Percentiles rank a stretch among this genome's conserved stretches.
phyloP scores from a whole-genome alignment of 2,329 filamentous ascomycete species.

The Orbilia ellipsospora region DNA sequence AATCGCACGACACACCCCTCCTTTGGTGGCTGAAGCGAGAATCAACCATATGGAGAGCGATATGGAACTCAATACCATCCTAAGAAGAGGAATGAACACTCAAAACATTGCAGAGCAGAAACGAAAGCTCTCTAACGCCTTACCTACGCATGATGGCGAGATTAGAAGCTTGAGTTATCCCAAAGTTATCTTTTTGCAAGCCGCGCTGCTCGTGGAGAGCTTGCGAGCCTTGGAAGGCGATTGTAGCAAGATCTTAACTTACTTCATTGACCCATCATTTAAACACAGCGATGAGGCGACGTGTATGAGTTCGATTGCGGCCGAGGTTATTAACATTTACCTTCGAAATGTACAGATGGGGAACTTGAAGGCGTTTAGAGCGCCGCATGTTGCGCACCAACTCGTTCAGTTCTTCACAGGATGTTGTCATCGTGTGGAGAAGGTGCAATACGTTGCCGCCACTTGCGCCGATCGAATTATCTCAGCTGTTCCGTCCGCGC shows the following conservation, averaged over 20 bases:
- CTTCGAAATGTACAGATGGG: conserved; percentile 78
- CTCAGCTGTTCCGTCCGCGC: conserved; percentile 81
- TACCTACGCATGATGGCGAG: conserved; percentile 80
- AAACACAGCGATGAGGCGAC: conserved; percentile 71
- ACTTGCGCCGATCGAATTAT: conserved; percentile 87
- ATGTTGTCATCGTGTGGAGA: conserved; percentile 92
- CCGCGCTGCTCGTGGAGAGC: conserved; percentile 88
- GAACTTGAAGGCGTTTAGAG: conserved; percentile 81
- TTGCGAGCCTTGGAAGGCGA: conserved; percentile 86
- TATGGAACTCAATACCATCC: conserved; percentile 92
- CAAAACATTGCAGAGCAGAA: conserved; percentile 84
- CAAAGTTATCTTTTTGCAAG: conserved; percentile 90
- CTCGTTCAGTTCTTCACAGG: conserved; percentile 84
- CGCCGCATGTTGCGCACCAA: conserved; percentile 88
- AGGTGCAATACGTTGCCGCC: conserved; percentile 88
- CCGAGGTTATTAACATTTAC: conserved; percentile 79
- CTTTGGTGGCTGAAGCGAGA: conserved; percentile 86
- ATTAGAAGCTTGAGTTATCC: conserved; percentile 86
- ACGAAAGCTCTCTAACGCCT: conserved; percentile 76
- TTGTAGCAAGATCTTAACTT: conserved; percentile 87
- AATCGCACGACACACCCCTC: conserved; percentile 86
- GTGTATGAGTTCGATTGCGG: conserved; percentile 72
- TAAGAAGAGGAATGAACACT: conserved; percentile 84
- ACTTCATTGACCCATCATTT: conserved; percentile 93
- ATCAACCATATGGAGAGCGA: conserved; percentile 93